Evolutionary conservation across 306 rosid genomes (phyloP).

Genomic region (Gynostemma pentaphyllum): DNA sequence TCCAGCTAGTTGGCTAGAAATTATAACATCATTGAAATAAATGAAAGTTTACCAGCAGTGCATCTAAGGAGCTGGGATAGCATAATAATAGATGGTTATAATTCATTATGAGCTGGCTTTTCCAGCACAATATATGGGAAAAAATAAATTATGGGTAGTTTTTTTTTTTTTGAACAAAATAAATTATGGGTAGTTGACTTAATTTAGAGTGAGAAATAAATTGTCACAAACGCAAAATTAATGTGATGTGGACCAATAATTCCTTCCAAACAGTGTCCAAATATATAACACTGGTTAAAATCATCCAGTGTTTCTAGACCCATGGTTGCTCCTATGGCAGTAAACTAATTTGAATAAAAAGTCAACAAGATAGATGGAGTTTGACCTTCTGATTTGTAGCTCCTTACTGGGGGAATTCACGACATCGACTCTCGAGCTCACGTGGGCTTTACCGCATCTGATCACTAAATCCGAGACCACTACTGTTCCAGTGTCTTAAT

Average conservation of each 20-base stretch:
- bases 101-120: constrained; percentile 8
- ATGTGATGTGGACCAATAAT: constrained; percentile 7
- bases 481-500: constrained; percentile 2
- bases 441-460: constrained; percentile 6
- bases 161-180: too few species aligned
- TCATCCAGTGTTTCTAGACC: background rate
- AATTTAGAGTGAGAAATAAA: background rate
- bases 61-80: background rate
- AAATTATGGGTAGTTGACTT: constrained; percentile 2
- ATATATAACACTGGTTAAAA: background rate
- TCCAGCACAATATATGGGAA: background rate
- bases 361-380: background rate
- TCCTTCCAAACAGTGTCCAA: background rate
- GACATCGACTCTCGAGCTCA: constrained; percentile 10
- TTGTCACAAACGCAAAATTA: background rate
- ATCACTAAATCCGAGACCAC: background rate
- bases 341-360: background rate
- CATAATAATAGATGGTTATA: constrained; percentile 3
- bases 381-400: background rate
- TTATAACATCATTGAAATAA: constrained; percentile 5
- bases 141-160: too few species aligned
- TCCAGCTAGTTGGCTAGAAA: too few species aligned
- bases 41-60: background rate
- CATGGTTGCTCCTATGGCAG: constrained; percentile 2
- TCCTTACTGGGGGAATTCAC: background rate